phyloP scores from a whole-genome alignment of 2,329 filamentous ascomycete species.

The Claviceps sp. region DNA sequence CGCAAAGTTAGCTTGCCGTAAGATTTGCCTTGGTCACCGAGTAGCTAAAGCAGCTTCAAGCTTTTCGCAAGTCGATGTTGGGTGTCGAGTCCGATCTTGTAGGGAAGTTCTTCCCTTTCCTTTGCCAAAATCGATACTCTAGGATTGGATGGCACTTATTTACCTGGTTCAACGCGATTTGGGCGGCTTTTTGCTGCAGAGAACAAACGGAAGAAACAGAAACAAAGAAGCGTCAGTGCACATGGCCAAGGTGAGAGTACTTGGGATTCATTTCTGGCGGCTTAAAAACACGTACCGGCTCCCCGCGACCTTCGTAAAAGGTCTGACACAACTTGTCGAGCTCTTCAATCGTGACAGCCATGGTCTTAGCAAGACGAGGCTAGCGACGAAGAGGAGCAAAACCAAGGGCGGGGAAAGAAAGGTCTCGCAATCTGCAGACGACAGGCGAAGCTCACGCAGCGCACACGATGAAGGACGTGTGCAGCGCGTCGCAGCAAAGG shows the following conservation, averaged over 20 bases:
- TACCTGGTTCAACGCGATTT: conserved; percentile 86
- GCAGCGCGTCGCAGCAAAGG: conserved; percentile 11
- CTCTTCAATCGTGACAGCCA: conserved; percentile 73
- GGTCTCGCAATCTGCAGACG: conserved; percentile 9
- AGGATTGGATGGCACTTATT: conserved; percentile 4
- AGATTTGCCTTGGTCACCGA: neutral
- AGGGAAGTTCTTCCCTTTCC: neutral
- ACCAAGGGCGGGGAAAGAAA: conserved; percentile 14
- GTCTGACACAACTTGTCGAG: conserved; percentile 90
- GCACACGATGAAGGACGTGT: conserved; percentile 12
- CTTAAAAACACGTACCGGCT: conserved; percentile 52
- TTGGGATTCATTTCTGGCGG: neutral
- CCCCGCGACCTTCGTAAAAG: conserved; percentile 95
- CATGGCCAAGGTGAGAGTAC: neutral
- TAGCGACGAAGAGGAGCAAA: conserved; percentile 17
- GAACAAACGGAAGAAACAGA: conserved; percentile 17
- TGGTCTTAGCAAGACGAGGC: conserved; percentile 25
- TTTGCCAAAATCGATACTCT: neutral
- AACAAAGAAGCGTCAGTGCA: conserved; percentile 24
- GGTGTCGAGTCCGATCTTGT: neutral
- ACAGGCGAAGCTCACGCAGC: conserved; percentile 12
- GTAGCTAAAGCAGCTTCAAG: neutral
- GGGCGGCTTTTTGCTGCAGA: conserved; percentile 83
- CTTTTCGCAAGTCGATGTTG: neutral
- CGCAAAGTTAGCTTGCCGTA: conserved; percentile 8